A percentile compares a stretch with the other conserved stretches of the same genome.
Evolutionary conservation across 2,329 filamentous ascomycete genomes (phyloP).

Genomic region (Alternaria panax): DNA sequence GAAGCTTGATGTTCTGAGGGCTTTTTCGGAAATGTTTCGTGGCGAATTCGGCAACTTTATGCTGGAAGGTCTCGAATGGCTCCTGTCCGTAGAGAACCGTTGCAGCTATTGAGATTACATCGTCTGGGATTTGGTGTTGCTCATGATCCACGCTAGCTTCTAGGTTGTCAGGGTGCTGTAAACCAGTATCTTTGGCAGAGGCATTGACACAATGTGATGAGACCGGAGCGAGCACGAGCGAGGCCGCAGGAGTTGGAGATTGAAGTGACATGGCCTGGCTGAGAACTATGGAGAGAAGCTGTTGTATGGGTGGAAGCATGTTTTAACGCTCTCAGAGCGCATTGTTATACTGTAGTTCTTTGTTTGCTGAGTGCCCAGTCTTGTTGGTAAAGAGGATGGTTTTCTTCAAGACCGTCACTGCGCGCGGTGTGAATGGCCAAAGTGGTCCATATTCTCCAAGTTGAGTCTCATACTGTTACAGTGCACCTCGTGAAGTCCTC

Average conservation of each 20-base stretch:
- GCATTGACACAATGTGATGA: background rate
- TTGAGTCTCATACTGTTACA: background rate
- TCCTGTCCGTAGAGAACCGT: background rate
- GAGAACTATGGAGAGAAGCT: background rate
- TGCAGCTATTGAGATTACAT: background rate
- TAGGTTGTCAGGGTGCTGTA: background rate
- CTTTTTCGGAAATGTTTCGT: background rate
- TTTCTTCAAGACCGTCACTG: background rate
- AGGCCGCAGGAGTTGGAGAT: background rate
- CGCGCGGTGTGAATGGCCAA: background rate
- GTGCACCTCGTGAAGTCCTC: background rate
- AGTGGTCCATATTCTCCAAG: rapidly evolving
- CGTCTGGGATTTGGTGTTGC: background rate
- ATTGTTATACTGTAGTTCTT: background rate
- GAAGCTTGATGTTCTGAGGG: background rate
- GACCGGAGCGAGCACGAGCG: too few species aligned
- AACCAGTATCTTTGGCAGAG: background rate
- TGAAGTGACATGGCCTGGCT: background rate
- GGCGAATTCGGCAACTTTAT: background rate
- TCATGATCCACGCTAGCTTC: background rate
- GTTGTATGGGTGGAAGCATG: background rate
- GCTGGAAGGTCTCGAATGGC: background rate
- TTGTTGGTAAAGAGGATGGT: background rate
- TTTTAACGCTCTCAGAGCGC: background rate
- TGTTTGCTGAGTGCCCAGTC: background rate